Conservation (phyloP, 495 filamentous ascomycete genomes). For the Tuber brumale region DNA sequence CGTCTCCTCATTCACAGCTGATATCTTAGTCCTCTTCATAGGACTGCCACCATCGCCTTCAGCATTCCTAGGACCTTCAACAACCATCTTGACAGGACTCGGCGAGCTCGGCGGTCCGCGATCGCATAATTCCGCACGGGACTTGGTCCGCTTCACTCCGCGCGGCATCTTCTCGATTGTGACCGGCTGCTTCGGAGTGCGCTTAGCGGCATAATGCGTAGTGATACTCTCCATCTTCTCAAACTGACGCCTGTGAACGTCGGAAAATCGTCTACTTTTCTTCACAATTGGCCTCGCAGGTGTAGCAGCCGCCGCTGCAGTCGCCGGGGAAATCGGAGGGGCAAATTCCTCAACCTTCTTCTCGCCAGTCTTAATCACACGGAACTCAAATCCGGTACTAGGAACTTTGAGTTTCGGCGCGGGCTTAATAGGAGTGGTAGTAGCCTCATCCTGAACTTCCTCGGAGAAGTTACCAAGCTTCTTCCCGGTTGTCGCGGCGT, state of each 20-base stretch:
- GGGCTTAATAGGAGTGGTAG: slow-evolving; percentile 3
- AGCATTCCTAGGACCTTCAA: slow-evolving; percentile 15
- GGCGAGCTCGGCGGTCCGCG: slow-evolving; percentile 26
- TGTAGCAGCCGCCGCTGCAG: background rate
- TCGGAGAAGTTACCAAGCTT: slow-evolving; percentile 7
- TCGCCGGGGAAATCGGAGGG: slow-evolving; percentile 5
- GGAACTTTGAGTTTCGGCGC: background rate
- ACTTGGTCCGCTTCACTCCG: slow-evolving; percentile 33
- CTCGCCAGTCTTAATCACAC: background rate
- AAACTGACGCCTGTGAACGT: slow-evolving; percentile 33
- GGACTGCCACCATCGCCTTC: slow-evolving; percentile 16
- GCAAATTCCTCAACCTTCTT: background rate
- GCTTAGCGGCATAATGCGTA: slow-evolving; percentile 37
- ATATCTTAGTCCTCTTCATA: slow-evolving; percentile 33
- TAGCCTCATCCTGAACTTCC: slow-evolving; percentile 4
- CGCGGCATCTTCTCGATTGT: slow-evolving; percentile 38
- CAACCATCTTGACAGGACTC: slow-evolving; percentile 16
- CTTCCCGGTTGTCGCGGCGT: slow-evolving; percentile 4
- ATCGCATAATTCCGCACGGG: slow-evolving; percentile 27
- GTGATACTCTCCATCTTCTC: slow-evolving; percentile 40
- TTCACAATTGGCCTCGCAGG: slow-evolving; percentile 11
- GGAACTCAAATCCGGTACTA: background rate
- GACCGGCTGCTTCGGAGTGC: slow-evolving; percentile 32
- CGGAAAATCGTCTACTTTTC: slow-evolving; percentile 30
- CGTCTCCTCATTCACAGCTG: slow-evolving; percentile 4